Evolutionary conservation across 2,329 filamentous ascomycete species (phyloP).

Genomic region (Nemania diffusa): DNA sequence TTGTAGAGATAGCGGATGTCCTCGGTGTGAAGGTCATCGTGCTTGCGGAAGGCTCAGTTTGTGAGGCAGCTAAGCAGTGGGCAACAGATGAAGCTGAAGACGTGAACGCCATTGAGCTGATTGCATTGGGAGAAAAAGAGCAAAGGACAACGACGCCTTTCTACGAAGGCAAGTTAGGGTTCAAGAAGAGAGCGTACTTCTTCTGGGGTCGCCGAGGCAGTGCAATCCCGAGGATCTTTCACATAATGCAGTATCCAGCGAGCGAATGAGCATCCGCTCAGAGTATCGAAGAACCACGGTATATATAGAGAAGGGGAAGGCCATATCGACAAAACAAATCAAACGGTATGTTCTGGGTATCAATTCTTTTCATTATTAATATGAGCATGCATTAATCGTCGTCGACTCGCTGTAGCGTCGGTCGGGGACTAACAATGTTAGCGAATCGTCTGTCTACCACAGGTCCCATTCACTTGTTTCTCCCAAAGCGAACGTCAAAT

Average conservation of each 20-base stretch:
- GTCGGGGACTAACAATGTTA: not conserved
- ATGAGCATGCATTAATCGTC: conserved; percentile 3
- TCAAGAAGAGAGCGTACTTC: conserved; percentile 33
- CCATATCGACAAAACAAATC: not conserved
- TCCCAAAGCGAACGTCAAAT: conserved; percentile 79
- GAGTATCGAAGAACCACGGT: not conserved
- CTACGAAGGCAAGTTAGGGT: conserved; percentile 33
- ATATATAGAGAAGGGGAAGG: not conserved
- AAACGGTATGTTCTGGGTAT: conserved; percentile 14
- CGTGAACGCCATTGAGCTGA: conserved; percentile 23
- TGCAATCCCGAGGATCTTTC: conserved; percentile 34
- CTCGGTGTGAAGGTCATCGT: conserved; percentile 32
- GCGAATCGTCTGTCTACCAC: not conserved
- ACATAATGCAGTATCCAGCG: conserved; percentile 36
- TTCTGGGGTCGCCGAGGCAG: conserved; percentile 34
- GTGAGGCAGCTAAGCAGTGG: conserved; percentile 33
- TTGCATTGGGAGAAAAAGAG: conserved; percentile 15
- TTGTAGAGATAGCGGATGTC: conserved; percentile 28
- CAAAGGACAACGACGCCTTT: conserved; percentile 25
- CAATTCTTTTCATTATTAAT: not conserved
- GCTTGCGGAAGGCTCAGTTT: conserved; percentile 32
- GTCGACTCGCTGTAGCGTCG: conserved; percentile 3
- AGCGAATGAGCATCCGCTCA: not conserved
- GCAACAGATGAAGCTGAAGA: conserved; percentile 26
- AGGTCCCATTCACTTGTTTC: conserved; percentile 44